phyloP scores from a whole-genome alignment of 2,329 filamentous ascomycete species.

The Calonectria fujianensis region DNA sequence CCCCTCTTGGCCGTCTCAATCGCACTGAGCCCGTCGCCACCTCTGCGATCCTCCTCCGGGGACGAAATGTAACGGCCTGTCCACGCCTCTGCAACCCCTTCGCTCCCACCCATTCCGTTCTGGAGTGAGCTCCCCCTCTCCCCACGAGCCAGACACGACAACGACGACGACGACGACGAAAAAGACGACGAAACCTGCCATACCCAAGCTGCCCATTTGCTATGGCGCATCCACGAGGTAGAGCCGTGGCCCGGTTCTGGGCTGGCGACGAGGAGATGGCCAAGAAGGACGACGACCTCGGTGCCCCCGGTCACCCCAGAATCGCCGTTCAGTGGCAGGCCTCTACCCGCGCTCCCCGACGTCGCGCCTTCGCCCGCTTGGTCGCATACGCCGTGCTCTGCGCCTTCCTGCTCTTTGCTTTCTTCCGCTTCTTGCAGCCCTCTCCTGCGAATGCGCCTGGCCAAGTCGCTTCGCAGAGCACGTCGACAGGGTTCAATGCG shows the following conservation, averaged over 20 bases:
- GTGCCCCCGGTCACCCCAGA: constrained; percentile 52
- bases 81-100: constrained; percentile 14
- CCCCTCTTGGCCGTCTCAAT: neutral
- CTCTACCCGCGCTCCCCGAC: constrained; percentile 64
- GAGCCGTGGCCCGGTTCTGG: constrained; percentile 64
- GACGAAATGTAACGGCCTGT: constrained; percentile 40
- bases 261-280: constrained; percentile 73
- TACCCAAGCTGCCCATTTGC: constrained; percentile 28
- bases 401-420: constrained; percentile 72
- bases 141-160: constrained; percentile 30
- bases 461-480: constrained; percentile 12
- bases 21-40: neutral
- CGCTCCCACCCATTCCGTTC: constrained; percentile 12
- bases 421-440: constrained; percentile 56
- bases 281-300: constrained; percentile 77
- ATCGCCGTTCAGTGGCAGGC: constrained; percentile 63
- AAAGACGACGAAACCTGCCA: neutral
- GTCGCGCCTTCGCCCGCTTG: constrained; percentile 74
- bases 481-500: constrained; percentile 30
- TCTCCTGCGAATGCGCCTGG: constrained; percentile 64
- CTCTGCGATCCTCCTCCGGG: constrained; percentile 25
- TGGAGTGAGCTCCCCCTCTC: constrained; percentile 25
- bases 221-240: constrained; percentile 62
- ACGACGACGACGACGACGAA: constrained; percentile 21
- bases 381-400: constrained; percentile 67